Evolutionary conservation across 495 filamentous ascomycete species (phyloP).

Genomic region (Aspergillus sclerotioniger): DNA sequence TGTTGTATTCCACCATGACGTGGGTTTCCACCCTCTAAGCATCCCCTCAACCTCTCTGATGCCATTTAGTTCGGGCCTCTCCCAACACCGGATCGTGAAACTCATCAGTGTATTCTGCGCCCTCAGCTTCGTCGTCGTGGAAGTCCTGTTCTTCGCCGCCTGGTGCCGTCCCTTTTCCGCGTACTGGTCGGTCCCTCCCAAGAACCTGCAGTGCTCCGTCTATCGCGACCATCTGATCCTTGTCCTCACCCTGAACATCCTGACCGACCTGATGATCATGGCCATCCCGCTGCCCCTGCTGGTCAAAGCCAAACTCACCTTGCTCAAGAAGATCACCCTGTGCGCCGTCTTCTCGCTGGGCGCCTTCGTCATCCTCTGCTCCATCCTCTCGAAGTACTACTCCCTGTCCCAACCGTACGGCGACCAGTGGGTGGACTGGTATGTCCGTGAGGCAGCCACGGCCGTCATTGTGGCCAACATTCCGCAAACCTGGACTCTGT

Average conservation of each 20-base stretch:
- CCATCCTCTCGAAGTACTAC: conserved; percentile 58
- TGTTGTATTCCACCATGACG: conserved; percentile 55
- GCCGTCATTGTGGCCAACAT: conserved; percentile 56
- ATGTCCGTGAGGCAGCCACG: conserved; percentile 55
- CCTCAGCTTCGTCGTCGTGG: conserved; percentile 50
- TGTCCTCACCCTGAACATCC: conserved; percentile 56
- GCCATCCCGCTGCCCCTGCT: conserved; percentile 54
- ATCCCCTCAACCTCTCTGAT: neutral
- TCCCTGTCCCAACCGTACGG: conserved; percentile 49
- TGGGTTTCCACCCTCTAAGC: conserved; percentile 19
- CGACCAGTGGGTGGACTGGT: conserved; percentile 56
- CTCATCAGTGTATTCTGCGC: conserved; percentile 48
- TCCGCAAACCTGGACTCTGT: conserved; percentile 53
- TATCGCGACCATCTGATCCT: conserved; percentile 51
- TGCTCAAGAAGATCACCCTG: conserved; percentile 47
- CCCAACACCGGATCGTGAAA: conserved; percentile 49
- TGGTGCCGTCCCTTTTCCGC: conserved; percentile 57
- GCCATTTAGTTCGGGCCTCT: conserved; percentile 15
- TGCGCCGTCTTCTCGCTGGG: conserved; percentile 44
- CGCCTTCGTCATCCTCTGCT: conserved; percentile 55
- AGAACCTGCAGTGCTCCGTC: conserved; percentile 14
- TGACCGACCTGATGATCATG: conserved; percentile 56
- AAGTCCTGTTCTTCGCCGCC: conserved; percentile 54
- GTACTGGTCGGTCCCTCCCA: conserved; percentile 48
- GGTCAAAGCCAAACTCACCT: conserved; percentile 42